Evolutionary conservation across 495 filamentous ascomycete genomes (phyloP), one percentile per base, ranked within the genome.

Genomic region (Bathelium albidoporum): DNA sequence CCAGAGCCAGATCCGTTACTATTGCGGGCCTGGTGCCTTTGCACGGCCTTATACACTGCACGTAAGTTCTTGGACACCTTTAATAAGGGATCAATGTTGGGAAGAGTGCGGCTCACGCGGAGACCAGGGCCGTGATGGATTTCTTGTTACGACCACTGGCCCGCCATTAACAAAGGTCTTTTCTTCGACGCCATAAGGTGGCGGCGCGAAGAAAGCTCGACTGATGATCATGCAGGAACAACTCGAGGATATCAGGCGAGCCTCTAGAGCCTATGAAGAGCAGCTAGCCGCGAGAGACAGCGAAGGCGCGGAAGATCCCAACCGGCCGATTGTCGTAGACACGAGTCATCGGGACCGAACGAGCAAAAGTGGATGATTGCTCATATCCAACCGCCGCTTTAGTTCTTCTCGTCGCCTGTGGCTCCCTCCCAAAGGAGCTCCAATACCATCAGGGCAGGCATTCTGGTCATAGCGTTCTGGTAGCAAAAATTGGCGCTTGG

Each of bases 21-120:
- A 71, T 61, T 73, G 72, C 53, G 72, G 72, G 2, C 69, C 72
- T 36, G 72, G 72, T 58, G 68, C 72, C 18, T 72, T 72, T 24
- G 72, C 69, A 1, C 66, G 72, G 45, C 72, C 68, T 1, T 73
- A 71, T 59, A 68, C 65, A 34, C 66, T 69, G 61, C 66, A 73
- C 58, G 72, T 72, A 64, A 39, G 39, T 29, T 22, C 0, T 63
- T 14, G 32, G 34, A 20, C 59, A 59, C 59, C 24, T 34, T 20
- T 43, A 55, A 34, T 20, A 49, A 32, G 10, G 16, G 26, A 11
- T 26, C n/a, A 55, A 3, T 55, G 49, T 7, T 55, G 49, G n/a
- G 20, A 62, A 58, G 14, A 62, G 16, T 22, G 5, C 58, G 52
- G 61, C 63, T 71, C 62, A 71, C 58, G 43, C 20, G 22, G 26